A percentile compares a stretch with the other conserved stretches of the same genome.
These are phyloP conservation scores for Fremontodendron californicum DNA, from an alignment of 345 rosid genomes.

Conservation along the genomic window DNA sequence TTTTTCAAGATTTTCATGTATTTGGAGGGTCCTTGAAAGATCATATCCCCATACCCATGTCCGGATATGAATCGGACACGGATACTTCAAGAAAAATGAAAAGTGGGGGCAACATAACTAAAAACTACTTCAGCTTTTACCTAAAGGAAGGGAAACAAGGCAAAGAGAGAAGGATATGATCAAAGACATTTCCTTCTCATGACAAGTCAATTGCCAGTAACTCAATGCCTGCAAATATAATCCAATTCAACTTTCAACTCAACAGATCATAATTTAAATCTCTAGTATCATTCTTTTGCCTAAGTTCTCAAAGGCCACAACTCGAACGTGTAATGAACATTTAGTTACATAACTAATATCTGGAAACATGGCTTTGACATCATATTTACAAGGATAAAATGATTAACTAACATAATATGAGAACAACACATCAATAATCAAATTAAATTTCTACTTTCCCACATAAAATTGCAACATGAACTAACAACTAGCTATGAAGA, in stretches of 20 bases:
- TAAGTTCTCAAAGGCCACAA: neutral
- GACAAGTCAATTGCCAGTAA: neutral
- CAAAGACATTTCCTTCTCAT: neutral
- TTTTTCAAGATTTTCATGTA: no score
- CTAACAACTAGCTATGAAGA: neutral
- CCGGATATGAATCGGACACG: no score
- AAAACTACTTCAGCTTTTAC: neutral
- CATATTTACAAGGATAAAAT: neutral
- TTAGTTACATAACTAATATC: neutral
- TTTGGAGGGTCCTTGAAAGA: no score
- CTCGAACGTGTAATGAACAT: neutral
- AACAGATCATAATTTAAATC: neutral
- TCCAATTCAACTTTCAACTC: neutral
- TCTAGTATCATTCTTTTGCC: neutral
- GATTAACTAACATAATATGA: neutral
- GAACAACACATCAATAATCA: neutral
- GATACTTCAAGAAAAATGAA: no score
- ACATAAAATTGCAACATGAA: neutral
- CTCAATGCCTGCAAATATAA: neutral
- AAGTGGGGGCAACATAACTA: no score
- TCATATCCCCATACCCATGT: no score
- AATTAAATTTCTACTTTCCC: neutral
- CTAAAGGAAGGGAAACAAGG: neutral
- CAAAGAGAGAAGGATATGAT: neutral
- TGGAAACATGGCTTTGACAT: neutral